Evolutionary conservation across 257 asterid species (phyloP).

Genomic region (Scutellaria barbata): DNA sequence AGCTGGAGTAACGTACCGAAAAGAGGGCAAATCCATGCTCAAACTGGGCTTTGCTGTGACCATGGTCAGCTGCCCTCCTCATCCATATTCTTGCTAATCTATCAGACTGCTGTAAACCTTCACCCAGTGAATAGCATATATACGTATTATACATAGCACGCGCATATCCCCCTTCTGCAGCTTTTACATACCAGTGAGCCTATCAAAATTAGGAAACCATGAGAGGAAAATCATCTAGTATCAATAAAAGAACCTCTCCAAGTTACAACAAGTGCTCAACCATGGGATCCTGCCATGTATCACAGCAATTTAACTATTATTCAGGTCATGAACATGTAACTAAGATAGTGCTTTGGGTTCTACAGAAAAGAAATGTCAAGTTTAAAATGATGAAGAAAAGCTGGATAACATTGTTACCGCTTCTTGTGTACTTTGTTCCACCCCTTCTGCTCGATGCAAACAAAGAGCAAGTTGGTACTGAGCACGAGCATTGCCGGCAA

Average conservation of each 20-base stretch:
- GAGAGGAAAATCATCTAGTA: background rate
- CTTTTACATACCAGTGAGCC: conserved; percentile 75
- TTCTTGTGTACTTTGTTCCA: conserved; percentile 50
- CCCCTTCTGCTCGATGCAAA: conserved; percentile 69
- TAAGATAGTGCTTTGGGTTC: background rate
- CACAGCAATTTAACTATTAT: background rate
- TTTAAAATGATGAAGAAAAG: conserved; percentile 18
- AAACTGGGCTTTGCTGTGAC: conserved; percentile 79
- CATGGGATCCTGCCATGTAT: background rate
- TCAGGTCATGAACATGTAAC: background rate
- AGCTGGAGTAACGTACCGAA: conserved; percentile 50
- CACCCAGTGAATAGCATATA: conserved; percentile 68
- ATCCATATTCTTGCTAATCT: conserved; percentile 74
- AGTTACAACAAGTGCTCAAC: background rate
- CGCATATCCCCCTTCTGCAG: conserved; percentile 82
- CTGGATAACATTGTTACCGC: conserved; percentile 54
- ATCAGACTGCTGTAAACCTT: conserved; percentile 60
- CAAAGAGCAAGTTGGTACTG: conserved; percentile 85
- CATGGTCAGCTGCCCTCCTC: conserved; percentile 80
- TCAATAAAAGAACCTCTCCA: conserved; percentile 7
- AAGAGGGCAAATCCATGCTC: conserved; percentile 73
- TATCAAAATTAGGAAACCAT: conserved; percentile 36
- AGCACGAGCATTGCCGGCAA: conserved; percentile 75
- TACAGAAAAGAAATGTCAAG: background rate
- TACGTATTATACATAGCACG: conserved; percentile 91